Evolutionary conservation across 352 stramenopile genomes (phyloP), one percentile per base, ranked within the genome.

Genomic region (Globisporangium echinulatum): DNA sequence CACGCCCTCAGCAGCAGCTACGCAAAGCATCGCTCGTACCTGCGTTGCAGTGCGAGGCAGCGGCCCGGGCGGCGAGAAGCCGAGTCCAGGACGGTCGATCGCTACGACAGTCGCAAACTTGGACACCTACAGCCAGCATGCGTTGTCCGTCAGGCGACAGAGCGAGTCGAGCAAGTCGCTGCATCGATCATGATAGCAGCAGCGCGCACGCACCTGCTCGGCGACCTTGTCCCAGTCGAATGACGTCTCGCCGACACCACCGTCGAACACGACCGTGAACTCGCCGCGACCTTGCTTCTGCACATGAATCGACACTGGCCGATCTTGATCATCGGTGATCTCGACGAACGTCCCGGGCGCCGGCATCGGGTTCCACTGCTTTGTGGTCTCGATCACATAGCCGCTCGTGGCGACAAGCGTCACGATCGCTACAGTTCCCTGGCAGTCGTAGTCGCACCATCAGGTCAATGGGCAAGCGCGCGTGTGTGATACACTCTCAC

Each of bases 141-240:
- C 14, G 14, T 33, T 33, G 25, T 33, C 25, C 25, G 25, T 33
- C 25, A 33, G 25, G 1, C 2, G 25, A 33, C 25, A 33, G 25
- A 33, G 25, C 25, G 2, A 33, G 25, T 33, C 25, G 25, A 33
- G 25, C 1, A 33, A 33, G 25, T 33, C 25, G 25, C 25, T 33
- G 25, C 25, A 33, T 33, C 25, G 25, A 3, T 33, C 25, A 33
- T 33, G 25, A 3, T 33, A 33, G 25, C 39, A 11, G 14, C 46
- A 15, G 14, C 9, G 25, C 17, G 37, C 37, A 40, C 48, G 33
- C 14, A 82, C 59, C 48, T 85, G 53, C 14, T 63, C 63, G 2
- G 68, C 67, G 52, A 92, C 79, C 60, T 93, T 90, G 52, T 90
- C 81, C 78, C 81, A 93, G 61, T 93, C 83, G 61, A 93, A 93